phyloP scores from a whole-genome alignment of 1,284 basidiomycete species.

The Kwoniella shivajii region DNA sequence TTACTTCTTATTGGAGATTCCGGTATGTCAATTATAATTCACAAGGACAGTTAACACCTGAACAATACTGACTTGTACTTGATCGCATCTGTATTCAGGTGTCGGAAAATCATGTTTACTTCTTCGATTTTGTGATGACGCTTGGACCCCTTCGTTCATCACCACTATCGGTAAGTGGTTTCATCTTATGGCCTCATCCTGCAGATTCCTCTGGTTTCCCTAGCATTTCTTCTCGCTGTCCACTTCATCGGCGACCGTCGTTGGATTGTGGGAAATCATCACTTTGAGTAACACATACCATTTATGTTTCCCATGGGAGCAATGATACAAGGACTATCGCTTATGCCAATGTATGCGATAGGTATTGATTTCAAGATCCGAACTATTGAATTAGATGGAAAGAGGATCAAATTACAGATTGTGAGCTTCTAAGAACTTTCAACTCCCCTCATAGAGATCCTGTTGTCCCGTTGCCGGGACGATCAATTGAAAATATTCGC shows the following conservation, averaged over 20 bases:
- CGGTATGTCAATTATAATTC: slow-evolving; percentile 59
- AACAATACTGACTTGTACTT: background rate
- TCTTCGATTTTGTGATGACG: slow-evolving; percentile 98
- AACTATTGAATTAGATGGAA: slow-evolving; percentile 98
- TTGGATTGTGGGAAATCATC: too few relatives aligned
- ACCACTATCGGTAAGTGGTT: slow-evolving; percentile 78
- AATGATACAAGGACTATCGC: background rate
- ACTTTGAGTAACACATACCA: too few relatives aligned
- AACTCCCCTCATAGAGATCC: background rate
- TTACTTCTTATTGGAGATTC: slow-evolving; percentile 96
- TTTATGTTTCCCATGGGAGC: background rate
- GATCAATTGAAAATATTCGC: too few relatives aligned
- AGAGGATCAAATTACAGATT: slow-evolving; percentile 99
- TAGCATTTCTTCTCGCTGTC: too few relatives aligned
- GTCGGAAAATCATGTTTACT: slow-evolving; percentile 99
- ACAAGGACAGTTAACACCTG: background rate
- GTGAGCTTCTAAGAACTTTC: slow-evolving; percentile 61
- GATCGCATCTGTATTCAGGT: slow-evolving; percentile 58
- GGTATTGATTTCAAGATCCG: slow-evolving; percentile 64
- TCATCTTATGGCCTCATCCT: too few relatives aligned
- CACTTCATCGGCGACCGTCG: too few relatives aligned
- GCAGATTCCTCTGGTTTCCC: background rate
- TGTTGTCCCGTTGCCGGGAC: background rate
- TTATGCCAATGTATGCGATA: slow-evolving; percentile 18
- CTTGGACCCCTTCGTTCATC: slow-evolving; percentile 99